Percentiles rank a stretch among this genome's conserved stretches.
phyloP scores from a whole-genome alignment of 176 grass and related monocot genomes.

The Zoysia japonica region DNA sequence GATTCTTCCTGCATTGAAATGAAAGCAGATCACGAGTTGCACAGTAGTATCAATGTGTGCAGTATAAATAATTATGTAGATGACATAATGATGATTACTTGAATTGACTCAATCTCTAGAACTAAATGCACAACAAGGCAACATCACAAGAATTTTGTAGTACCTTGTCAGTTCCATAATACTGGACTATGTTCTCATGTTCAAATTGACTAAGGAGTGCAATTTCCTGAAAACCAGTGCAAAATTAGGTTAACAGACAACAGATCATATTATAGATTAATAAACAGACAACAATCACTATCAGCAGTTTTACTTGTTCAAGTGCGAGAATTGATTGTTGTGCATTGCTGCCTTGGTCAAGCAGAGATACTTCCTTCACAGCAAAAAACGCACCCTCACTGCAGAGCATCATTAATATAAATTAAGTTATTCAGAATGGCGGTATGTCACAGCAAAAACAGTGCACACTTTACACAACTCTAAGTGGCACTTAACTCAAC shows the following conservation, averaged over 20 bases:
- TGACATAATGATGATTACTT: conserved; percentile 17
- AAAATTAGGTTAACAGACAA: conserved; percentile 28
- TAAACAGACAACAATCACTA: conserved; percentile 7
- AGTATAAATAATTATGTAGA: conserved; percentile 23
- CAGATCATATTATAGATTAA: conserved; percentile 30
- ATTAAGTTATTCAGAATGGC: conserved; percentile 16
- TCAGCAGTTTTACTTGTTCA: conserved; percentile 66
- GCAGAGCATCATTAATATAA: conserved; percentile 30
- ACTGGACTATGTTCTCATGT: conserved; percentile 99
- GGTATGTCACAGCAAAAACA: neutral
- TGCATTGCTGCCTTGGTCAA: conserved; percentile 87
- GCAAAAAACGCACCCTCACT: conserved; percentile 98
- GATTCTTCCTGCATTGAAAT: conserved; percentile 70
- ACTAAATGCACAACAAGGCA: conserved; percentile 17
- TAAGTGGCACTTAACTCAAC: neutral
- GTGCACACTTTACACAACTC: conserved; percentile 6
- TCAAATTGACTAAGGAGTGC: conserved; percentile 96
- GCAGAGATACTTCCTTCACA: conserved; percentile 97
- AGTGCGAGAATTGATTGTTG: conserved; percentile 86
- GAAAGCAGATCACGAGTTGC: conserved; percentile 19
- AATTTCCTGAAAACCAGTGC: conserved; percentile 70
- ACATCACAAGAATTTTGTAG: conserved; percentile 15
- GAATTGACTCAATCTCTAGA: conserved; percentile 12
- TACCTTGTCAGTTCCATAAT: conserved; percentile 99
- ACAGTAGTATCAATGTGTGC: neutral